Evolutionary conservation across 2,329 filamentous ascomycete species (phyloP).

Genomic region (Amesomyces nigricolor): DNA sequence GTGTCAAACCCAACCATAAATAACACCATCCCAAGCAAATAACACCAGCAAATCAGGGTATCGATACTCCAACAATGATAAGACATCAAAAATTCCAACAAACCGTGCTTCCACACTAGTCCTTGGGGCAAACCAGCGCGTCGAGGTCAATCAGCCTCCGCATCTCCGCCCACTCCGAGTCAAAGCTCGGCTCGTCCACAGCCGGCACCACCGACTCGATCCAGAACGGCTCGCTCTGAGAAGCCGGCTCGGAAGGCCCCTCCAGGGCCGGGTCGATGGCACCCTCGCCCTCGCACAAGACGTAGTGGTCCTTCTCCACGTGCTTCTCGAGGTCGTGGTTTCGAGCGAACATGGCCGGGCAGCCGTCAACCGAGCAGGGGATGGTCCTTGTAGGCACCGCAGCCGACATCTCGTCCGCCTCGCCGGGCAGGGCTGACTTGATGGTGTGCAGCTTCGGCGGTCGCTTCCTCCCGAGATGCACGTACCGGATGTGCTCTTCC

Average conservation of each 20-base stretch:
- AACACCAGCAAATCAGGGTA: slow-evolving; percentile 11
- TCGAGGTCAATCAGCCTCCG: slow-evolving; percentile 23
- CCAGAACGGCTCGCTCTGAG: slow-evolving; percentile 11
- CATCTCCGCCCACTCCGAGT: slow-evolving; percentile 25
- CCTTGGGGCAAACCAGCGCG: slow-evolving; percentile 10
- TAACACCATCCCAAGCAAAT: not conserved
- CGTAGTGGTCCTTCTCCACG: slow-evolving; percentile 31
- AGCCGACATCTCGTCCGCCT: slow-evolving; percentile 33
- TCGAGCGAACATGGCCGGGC: slow-evolving; percentile 43
- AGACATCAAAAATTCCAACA: not conserved
- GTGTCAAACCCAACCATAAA: not conserved
- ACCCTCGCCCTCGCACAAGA: not conserved
- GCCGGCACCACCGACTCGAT: slow-evolving; percentile 6
- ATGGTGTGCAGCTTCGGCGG: slow-evolving; percentile 29
- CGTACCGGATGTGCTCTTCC: slow-evolving; percentile 77
- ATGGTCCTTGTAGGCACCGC: slow-evolving; percentile 39
- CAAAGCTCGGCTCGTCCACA: slow-evolving; percentile 14
- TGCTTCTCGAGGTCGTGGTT: slow-evolving; percentile 47
- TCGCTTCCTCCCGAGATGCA: slow-evolving; percentile 62
- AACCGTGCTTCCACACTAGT: not conserved
- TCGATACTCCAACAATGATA: slow-evolving; percentile 3
- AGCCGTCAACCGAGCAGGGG: slow-evolving; percentile 39
- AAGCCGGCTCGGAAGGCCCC: not conserved
- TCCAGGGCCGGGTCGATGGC: slow-evolving; percentile 16
- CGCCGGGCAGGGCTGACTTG: slow-evolving; percentile 35